Conservation (phyloP, 352 stramenopile species). For the Phytophthora nicotianae region DNA sequence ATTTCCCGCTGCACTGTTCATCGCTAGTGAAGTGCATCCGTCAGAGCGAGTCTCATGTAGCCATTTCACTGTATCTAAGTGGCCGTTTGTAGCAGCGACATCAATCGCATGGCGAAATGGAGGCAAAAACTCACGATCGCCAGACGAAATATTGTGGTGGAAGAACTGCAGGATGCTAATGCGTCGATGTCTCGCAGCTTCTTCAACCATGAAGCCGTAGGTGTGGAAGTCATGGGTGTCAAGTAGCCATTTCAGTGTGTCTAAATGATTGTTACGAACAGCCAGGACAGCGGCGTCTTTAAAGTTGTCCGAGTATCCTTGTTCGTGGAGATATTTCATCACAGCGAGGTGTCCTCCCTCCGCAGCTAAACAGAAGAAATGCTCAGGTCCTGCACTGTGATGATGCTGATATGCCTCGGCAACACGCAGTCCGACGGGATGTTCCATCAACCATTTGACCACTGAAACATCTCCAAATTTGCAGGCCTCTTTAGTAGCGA, state of each 20-base stretch:
- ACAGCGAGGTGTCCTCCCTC: constrained; percentile 8
- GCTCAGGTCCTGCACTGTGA: constrained; percentile 12
- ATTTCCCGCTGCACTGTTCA: constrained; percentile 1
- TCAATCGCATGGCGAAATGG: constrained; percentile 14
- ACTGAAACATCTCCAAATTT: constrained; percentile 13
- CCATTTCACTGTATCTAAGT: constrained; percentile 5
- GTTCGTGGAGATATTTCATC: constrained; percentile 11
- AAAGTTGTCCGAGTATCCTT: constrained; percentile 11
- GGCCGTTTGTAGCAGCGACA: constrained; percentile 6
- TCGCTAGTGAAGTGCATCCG: constrained; percentile 1
- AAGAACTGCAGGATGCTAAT: constrained; percentile 14
- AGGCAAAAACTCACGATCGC: background rate
- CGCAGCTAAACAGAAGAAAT: constrained; percentile 15
- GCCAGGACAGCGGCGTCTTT: constrained; percentile 8
- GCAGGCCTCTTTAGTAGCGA: constrained; percentile 11
- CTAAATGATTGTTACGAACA: constrained; percentile 10
- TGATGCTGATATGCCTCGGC: constrained; percentile 12
- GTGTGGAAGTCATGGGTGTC: constrained; percentile 2
- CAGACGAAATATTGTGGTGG: background rate
- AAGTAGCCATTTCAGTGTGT: constrained; percentile 13
- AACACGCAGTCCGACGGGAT: constrained; percentile 5
- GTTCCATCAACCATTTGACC: constrained; percentile 12
- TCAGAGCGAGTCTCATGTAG: too few relatives aligned
- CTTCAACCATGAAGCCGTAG: constrained; percentile 13
- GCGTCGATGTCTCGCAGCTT: constrained; percentile 13